These are phyloP conservation scores for Lagenaria siceraria DNA, from an alignment of 306 rosid genomes.

Conservation along the genomic window DNA sequence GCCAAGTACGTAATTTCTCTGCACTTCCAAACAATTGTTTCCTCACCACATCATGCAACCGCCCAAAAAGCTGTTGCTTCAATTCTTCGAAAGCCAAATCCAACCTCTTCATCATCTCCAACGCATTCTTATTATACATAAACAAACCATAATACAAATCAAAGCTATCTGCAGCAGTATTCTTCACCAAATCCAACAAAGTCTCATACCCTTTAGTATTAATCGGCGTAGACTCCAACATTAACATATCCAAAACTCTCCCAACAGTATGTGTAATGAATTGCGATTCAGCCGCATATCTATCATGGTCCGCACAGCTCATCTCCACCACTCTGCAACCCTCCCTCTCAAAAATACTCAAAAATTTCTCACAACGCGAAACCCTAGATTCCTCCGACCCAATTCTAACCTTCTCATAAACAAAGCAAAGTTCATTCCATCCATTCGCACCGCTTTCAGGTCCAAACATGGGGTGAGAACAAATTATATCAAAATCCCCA, in stretches of 20 bases:
- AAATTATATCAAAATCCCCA: constrained; percentile 41
- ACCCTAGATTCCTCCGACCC: constrained; percentile 32
- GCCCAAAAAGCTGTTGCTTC: constrained; percentile 50
- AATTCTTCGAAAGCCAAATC: constrained; percentile 66
- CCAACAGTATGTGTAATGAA: constrained; percentile 79
- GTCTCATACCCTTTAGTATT: constrained; percentile 70
- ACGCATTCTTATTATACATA: constrained; percentile 53
- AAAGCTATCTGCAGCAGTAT: constrained; percentile 56
- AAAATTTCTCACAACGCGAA: constrained; percentile 36
- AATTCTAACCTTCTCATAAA: constrained; percentile 56
- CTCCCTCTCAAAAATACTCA: constrained; percentile 43
- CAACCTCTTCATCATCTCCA: constrained; percentile 56
- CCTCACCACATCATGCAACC: constrained; percentile 46
- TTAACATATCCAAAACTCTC: constrained; percentile 46
- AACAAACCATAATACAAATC: constrained; percentile 74
- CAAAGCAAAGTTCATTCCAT: constrained; percentile 44
- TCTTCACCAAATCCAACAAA: constrained; percentile 57
- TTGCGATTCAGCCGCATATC: constrained; percentile 52
- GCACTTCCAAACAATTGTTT: constrained; percentile 43
- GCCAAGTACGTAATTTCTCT: constrained; percentile 11
- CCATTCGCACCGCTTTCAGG: constrained; percentile 43
- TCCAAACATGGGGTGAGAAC: constrained; percentile 85
- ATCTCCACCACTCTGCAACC: constrained; percentile 80
- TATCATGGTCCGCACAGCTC: constrained; percentile 61
- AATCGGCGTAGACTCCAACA: constrained; percentile 59